Evolutionary conservation across 352 stramenopile genomes (phyloP).

Genomic region (Globisporangium yorkense): DNA sequence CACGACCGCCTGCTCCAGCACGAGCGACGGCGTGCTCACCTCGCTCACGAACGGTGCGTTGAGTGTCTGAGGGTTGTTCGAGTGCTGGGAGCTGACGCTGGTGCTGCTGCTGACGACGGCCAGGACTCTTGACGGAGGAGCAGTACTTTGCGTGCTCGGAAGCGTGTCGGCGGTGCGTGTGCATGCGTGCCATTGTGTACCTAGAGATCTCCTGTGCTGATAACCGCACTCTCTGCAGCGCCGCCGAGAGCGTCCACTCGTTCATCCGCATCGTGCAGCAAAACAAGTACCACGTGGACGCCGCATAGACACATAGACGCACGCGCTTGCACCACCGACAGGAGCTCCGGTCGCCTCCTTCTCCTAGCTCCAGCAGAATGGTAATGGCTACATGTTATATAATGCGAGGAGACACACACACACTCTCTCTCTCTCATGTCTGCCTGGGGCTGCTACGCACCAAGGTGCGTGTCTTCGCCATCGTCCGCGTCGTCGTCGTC

Average conservation of each 20-base stretch:
- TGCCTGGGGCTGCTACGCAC: neutral
- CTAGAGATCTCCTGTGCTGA: neutral
- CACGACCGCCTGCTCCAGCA: slow-evolving; percentile 56
- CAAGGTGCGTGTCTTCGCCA: neutral
- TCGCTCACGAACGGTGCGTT: slow-evolving; percentile 60
- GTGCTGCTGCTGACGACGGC: neutral
- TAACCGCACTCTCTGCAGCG: slow-evolving; percentile 20
- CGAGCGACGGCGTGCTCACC: slow-evolving; percentile 65
- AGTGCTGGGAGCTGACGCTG: neutral
- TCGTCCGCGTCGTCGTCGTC: slow-evolving; percentile 2
- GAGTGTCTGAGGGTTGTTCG: neutral
- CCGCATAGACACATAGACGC: slow-evolving; percentile 1
- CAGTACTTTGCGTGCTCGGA: slow-evolving; percentile 83
- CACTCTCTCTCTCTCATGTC: neutral
- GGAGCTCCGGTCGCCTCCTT: too few relatives aligned
- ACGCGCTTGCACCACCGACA: too few relatives aligned
- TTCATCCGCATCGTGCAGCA: slow-evolving; percentile 78
- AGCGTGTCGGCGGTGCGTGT: slow-evolving; percentile 56
- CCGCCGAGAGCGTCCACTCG: slow-evolving; percentile 63
- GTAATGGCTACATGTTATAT: neutral
- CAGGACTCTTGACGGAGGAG: slow-evolving; percentile 65
- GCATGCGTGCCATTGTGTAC: neutral
- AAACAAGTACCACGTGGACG: slow-evolving; percentile 46
- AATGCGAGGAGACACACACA: neutral
- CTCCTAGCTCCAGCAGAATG: neutral